A percentile compares a stretch with the other conserved stretches of the same genome.
These are phyloP conservation scores for Aspergillus costaricaensis DNA, from an alignment of 2,329 filamentous ascomycete genomes.

Conservation along the genomic window DNA sequence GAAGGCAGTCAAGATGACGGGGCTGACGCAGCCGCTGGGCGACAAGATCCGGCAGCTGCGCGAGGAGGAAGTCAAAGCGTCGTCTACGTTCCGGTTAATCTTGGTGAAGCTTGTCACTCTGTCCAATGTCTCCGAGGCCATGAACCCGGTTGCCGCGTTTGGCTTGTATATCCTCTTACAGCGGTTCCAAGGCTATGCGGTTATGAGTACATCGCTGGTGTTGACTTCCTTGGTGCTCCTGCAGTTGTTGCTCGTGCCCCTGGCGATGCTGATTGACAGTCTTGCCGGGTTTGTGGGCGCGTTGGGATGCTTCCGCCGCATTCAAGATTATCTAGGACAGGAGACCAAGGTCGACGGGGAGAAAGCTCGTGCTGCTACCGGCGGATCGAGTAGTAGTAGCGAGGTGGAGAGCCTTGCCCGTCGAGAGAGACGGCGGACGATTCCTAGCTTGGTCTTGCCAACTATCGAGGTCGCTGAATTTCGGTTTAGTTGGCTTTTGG, in stretches of 20 bases:
- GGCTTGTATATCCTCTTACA: not conserved
- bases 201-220: not conserved
- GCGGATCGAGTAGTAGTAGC: not conserved
- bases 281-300: not conserved
- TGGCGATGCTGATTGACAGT: not conserved
- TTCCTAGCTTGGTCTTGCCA: not conserved
- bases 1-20: slow-evolving; percentile 44
- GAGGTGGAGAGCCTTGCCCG: not conserved
- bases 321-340: not conserved
- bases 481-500: not conserved
- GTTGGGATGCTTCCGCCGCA: not conserved
- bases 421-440: not conserved
- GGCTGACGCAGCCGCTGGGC: slow-evolving; percentile 34
- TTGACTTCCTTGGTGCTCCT: not conserved
- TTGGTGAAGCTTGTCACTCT: slow-evolving; percentile 15
- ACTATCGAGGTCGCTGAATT: not conserved
- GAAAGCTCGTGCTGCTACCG: not conserved
- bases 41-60: slow-evolving; percentile 38
- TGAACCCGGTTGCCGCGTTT: not conserved
- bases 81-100: slow-evolving; percentile 28
- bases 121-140: not conserved
- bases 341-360: not conserved
- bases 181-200: not conserved
- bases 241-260: not conserved
- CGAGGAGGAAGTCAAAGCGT: slow-evolving; percentile 33